phyloP scores from a whole-genome alignment of 768 basidiomycete species.

The Boletus patriciae region DNA sequence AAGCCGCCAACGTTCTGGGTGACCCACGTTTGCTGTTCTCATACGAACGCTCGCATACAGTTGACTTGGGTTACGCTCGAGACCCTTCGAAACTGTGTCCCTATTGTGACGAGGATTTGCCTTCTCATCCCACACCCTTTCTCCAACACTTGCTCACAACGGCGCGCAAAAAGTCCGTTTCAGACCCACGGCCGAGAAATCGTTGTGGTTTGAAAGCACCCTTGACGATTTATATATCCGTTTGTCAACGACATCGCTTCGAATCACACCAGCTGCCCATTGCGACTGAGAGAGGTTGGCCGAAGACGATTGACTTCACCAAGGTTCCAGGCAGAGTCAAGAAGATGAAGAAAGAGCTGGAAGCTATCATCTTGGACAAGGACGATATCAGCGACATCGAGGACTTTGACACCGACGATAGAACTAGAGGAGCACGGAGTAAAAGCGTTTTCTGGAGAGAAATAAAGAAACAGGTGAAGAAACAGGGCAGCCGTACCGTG shows the following conservation, averaged over 20 bases:
- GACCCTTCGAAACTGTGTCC: conserved; percentile 77
- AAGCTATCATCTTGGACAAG: conserved; percentile 52
- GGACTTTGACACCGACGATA: conserved; percentile 7
- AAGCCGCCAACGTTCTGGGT: conserved; percentile 15
- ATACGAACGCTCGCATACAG: conserved; percentile 32
- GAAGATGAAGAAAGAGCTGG: conserved; percentile 47
- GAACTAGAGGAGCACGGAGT: conserved; percentile 31
- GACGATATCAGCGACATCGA: conserved; percentile 27
- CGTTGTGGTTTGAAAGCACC: conserved; percentile 58
- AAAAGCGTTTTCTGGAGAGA: conserved; percentile 70
- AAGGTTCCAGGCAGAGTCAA: conserved; percentile 53
- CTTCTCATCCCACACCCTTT: conserved; percentile 57
- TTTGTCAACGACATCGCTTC: conserved; percentile 79
- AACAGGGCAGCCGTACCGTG: conserved; percentile 63
- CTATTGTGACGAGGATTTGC: conserved; percentile 75
- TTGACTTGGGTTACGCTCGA: conserved; percentile 47
- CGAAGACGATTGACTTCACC: conserved; percentile 66
- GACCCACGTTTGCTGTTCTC: neutral
- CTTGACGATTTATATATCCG: conserved; percentile 54
- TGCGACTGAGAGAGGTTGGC: conserved; percentile 74
- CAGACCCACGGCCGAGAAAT: conserved; percentile 68
- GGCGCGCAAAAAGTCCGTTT: conserved; percentile 52
- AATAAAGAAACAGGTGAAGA: conserved; percentile 58
- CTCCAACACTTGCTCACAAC: conserved; percentile 53
- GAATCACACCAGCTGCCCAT: conserved; percentile 72